Conservation (phyloP, 202 grass and related monocot genomes). For the Alloteropsis angusta region DNA sequence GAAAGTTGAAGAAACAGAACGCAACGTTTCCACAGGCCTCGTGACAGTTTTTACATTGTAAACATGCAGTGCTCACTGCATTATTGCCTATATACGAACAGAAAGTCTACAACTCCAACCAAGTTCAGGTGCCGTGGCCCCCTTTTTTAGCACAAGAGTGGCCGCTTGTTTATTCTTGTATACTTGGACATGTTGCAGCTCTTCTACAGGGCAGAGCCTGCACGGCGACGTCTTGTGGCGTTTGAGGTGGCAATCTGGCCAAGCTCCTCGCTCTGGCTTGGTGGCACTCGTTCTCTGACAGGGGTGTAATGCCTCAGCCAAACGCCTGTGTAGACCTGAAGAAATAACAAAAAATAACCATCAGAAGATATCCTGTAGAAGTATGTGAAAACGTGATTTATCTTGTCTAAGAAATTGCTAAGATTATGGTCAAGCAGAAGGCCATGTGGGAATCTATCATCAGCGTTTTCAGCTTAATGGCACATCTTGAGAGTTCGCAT, state of each 20-base stretch:
- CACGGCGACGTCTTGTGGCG: conserved; percentile 64
- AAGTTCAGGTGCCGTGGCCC: neutral
- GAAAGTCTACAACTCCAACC: neutral
- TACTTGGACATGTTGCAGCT: neutral
- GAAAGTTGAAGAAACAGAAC: neutral
- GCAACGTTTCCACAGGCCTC: neutral
- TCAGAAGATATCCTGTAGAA: neutral
- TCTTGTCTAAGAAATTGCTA: neutral
- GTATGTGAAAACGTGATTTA: neutral
- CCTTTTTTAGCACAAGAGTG: neutral
- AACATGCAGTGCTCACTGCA: neutral
- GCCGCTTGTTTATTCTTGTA: conserved; percentile 18
- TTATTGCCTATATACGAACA: conserved; percentile 25
- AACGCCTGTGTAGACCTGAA: conserved; percentile 69
- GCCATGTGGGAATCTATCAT: neutral
- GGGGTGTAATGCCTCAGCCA: conserved; percentile 82
- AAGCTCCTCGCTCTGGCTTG: conserved; percentile 47
- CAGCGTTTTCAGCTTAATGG: neutral
- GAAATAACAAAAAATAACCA: neutral
- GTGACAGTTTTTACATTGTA: conserved; percentile 3
- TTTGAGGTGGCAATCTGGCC: conserved; percentile 77
- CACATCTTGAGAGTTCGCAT: neutral
- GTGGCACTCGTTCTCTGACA: conserved; percentile 41
- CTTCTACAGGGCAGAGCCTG: conserved; percentile 63
- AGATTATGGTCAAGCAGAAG: neutral